These are phyloP conservation scores for Wickerhamomyces subpelliculosus DNA, from an alignment of 805 yeast genomes.

Conservation along the genomic window DNA sequence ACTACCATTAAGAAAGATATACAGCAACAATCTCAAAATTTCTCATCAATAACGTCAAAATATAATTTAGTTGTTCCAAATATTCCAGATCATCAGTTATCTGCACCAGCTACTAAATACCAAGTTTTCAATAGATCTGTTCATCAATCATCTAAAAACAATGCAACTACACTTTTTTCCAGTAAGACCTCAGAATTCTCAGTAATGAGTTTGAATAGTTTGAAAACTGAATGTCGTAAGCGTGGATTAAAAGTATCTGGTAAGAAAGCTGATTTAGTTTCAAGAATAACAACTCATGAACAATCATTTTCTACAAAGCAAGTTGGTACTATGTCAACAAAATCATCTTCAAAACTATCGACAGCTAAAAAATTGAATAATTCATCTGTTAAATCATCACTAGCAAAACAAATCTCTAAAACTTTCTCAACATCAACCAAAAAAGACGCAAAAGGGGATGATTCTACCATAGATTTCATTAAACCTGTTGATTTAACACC, in stretches of 20 bases:
- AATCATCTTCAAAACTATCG: background rate
- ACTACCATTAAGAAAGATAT: slow-evolving; percentile 6
- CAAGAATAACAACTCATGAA: slow-evolving; percentile 23
- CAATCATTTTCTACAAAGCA: slow-evolving; percentile 7
- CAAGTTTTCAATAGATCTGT: slow-evolving; percentile 18
- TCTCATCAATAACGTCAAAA: slow-evolving; percentile 7
- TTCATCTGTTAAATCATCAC: background rate
- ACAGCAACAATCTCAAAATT: slow-evolving; percentile 6
- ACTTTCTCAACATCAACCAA: slow-evolving; percentile 18
- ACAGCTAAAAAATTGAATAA: background rate
- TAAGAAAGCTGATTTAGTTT: slow-evolving; percentile 47
- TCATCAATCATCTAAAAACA: slow-evolving; percentile 22
- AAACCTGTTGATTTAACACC: slow-evolving; percentile 27
- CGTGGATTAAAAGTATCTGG: slow-evolving; percentile 61
- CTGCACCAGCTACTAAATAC: slow-evolving; percentile 5
- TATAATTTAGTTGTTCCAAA: slow-evolving; percentile 17
- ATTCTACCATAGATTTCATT: slow-evolving; percentile 51
- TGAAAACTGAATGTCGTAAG: slow-evolving; percentile 51
- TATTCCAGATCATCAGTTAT: slow-evolving; percentile 13
- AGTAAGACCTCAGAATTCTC: slow-evolving; percentile 20
- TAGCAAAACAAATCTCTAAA: slow-evolving; percentile 5
- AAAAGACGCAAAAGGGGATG: slow-evolving; percentile 43
- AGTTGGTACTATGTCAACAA: slow-evolving; percentile 10
- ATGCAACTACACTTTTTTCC: slow-evolving; percentile 19
- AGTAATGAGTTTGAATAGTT: slow-evolving; percentile 43